These are phyloP conservation scores for Wickerhamomyces bovis DNA, from an alignment of 805 yeast genomes.

Conservation along the genomic window DNA sequence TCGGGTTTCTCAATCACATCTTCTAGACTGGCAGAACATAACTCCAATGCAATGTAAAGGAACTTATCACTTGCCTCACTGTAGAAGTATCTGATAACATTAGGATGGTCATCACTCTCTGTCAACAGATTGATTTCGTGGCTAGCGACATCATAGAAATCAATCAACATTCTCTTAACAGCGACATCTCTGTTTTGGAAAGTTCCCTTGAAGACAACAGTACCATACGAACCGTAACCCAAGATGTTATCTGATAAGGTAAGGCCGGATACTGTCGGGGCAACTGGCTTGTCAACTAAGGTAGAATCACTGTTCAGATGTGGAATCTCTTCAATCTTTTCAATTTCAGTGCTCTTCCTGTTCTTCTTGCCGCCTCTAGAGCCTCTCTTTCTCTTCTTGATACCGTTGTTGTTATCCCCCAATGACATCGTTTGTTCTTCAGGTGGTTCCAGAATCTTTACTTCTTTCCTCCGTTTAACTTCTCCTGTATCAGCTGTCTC, in stretches of 20 bases:
- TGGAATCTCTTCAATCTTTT: neutral
- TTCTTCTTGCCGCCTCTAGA: constrained; percentile 74
- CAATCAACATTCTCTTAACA: constrained; percentile 87
- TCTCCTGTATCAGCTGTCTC: constrained; percentile 3
- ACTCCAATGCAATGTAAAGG: constrained; percentile 85
- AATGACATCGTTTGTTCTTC: constrained; percentile 12
- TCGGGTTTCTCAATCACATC: constrained; percentile 61
- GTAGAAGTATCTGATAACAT: constrained; percentile 88
- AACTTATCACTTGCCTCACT: constrained; percentile 88
- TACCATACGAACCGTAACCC: constrained; percentile 96
- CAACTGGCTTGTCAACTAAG: neutral
- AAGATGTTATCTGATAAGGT: constrained; percentile 66
- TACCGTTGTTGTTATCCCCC: constrained; percentile 21
- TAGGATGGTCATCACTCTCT: constrained; percentile 95
- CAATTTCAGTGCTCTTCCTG: constrained; percentile 22
- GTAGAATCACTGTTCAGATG: neutral
- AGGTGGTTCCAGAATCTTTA: constrained; percentile 25
- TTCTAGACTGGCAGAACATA: constrained; percentile 84
- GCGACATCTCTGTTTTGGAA: constrained; percentile 95
- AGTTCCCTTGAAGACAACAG: constrained; percentile 84
- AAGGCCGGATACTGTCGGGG: constrained; percentile 23
- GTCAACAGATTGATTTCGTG: constrained; percentile 84
- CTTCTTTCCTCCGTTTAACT: constrained; percentile 17
- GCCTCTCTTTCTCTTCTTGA: constrained; percentile 75
- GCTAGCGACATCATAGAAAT: constrained; percentile 89